Percentiles rank a stretch among this genome's conserved stretches.
Evolutionary conservation across 2,329 filamentous ascomycete species (phyloP).

Genomic region (Penicillium verrucosum): DNA sequence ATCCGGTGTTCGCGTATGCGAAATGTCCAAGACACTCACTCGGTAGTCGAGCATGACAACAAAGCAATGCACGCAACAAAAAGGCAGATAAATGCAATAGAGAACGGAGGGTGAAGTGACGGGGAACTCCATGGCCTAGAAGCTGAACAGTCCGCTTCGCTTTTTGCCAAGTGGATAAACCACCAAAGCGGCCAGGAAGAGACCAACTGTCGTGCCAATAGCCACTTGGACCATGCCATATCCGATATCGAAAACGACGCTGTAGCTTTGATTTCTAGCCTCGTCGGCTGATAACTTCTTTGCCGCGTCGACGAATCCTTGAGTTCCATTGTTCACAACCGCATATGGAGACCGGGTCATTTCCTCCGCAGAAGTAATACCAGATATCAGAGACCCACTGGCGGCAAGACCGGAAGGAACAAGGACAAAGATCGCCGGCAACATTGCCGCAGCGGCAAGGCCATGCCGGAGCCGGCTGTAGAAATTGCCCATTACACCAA

Average conservation of each 20-base stretch:
- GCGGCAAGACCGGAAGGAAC: conserved; percentile 60
- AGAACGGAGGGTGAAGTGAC: background rate
- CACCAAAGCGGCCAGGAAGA: conserved; percentile 47
- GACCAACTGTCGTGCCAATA: conserved; percentile 47
- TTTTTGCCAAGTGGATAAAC: conserved; percentile 48
- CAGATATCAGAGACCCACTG: conserved; percentile 54
- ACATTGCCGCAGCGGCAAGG: conserved; percentile 77
- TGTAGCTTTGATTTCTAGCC: conserved; percentile 41
- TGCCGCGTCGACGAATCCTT: conserved; percentile 26
- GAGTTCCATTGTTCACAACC: conserved; percentile 27
- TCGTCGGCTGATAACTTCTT: conserved; percentile 30
- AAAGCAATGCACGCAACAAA: background rate
- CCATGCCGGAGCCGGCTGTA: conserved; percentile 71
- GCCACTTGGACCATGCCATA: conserved; percentile 49
- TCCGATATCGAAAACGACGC: conserved; percentile 43
- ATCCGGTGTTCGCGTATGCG: background rate
- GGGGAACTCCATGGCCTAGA: conserved; percentile 20
- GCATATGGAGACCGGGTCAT: conserved; percentile 38
- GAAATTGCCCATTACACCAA: conserved; percentile 74
- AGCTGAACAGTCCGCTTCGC: conserved; percentile 47
- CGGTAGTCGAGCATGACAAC: background rate
- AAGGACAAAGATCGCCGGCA: conserved; percentile 78
- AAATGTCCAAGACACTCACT: conserved; percentile 4
- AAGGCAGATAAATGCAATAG: background rate
- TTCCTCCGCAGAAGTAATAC: conserved; percentile 56